Evolutionary conservation across 176 grass and related monocot genomes (phyloP).

Genomic region (Carex cristatella): DNA sequence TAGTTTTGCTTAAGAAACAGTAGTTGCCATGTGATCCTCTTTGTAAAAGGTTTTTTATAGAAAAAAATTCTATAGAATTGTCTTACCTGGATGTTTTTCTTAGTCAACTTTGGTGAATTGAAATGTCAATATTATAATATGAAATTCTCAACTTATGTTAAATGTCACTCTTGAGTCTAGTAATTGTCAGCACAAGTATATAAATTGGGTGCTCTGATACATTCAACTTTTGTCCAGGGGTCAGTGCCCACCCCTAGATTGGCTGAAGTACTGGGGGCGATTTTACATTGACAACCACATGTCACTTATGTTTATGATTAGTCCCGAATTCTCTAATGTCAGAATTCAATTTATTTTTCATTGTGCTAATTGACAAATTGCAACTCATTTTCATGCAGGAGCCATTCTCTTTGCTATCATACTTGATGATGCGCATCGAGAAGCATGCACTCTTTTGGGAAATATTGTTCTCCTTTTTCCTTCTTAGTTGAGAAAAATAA

Average conservation of each 20-base stretch:
- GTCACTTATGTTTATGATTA: not conserved
- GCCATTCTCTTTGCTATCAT: not conserved
- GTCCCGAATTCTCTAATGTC: not conserved
- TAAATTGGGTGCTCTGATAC: not conserved
- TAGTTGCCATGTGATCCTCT: not conserved
- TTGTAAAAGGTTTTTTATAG: not conserved
- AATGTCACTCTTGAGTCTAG: not conserved
- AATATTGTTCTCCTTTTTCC: not conserved
- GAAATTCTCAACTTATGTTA: not conserved
- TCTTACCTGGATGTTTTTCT: not conserved
- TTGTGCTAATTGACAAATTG: not conserved
- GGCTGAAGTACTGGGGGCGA: not conserved
- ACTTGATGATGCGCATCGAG: not conserved
- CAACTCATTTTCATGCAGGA: conserved; percentile 12
- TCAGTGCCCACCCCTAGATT: not conserved
- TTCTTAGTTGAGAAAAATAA: conserved; percentile 1
- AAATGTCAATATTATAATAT: not conserved
- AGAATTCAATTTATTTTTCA: not conserved
- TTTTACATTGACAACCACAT: not conserved
- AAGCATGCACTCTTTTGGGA: not conserved
- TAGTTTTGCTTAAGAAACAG: not conserved
- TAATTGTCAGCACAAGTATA: not conserved
- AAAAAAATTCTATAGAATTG: not conserved
- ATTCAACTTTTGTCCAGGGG: not conserved
- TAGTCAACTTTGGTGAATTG: not conserved